These are phyloP conservation scores for Musa beccarii DNA, from an alignment of 176 grass and related monocot genomes.

Conservation along the genomic window DNA sequence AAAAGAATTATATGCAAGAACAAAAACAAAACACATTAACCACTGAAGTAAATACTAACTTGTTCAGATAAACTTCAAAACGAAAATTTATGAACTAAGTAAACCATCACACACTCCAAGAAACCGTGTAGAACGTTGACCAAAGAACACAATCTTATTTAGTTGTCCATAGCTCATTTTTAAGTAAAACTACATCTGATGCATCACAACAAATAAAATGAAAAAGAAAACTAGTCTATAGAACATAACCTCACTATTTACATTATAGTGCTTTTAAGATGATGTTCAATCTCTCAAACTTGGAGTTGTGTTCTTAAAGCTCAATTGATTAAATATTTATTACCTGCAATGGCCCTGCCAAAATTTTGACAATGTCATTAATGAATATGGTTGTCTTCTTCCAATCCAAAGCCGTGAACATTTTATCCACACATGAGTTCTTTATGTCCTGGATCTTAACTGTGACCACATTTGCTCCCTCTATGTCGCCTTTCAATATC, in stretches of 20 bases:
- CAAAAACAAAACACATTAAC: not conserved
- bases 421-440: constrained; percentile 65
- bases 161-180: not conserved
- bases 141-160: not conserved
- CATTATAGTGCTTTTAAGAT: not conserved
- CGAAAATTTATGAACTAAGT: too few species aligned
- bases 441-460: constrained; percentile 73
- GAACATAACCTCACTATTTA: not conserved
- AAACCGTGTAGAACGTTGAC: not conserved
- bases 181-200: not conserved
- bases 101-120: not conserved
- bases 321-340: not conserved
- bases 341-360: constrained; percentile 67
- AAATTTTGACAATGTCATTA: constrained; percentile 68
- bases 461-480: constrained; percentile 46
- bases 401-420: constrained; percentile 84
- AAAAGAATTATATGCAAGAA: not conserved
- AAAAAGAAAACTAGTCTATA: not conserved
- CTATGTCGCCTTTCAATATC: constrained; percentile 71
- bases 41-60: not conserved
- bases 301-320: not conserved
- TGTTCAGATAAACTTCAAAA: not conserved
- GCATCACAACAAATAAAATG: too few species aligned
- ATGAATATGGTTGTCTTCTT: constrained; percentile 70
- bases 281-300: not conserved